These are phyloP conservation scores for Eruca vesicaria DNA, from an alignment of 441 rosid genomes.

Conservation along the genomic window DNA sequence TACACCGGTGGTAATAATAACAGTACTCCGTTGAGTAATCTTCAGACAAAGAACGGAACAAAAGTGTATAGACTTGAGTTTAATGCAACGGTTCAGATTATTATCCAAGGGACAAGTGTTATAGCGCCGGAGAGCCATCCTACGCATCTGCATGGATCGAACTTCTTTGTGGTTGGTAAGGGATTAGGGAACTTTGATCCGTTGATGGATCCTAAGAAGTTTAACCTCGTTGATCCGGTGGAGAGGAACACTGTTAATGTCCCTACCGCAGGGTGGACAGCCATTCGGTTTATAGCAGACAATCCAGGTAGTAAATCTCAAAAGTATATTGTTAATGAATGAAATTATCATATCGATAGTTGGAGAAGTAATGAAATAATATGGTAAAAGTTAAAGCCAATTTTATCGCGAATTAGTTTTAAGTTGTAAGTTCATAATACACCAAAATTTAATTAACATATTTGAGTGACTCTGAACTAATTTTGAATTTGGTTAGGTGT, in stretches of 20 bases:
- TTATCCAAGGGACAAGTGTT: conserved; percentile 73
- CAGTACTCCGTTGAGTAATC: conserved; percentile 29
- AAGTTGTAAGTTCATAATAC: not conserved
- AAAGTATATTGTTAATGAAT: not conserved
- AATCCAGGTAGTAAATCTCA: conserved; percentile 60
- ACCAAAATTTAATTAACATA: not conserved
- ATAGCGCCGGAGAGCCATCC: conserved; percentile 77
- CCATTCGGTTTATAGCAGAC: conserved; percentile 73
- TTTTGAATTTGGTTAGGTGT: conserved; percentile 36
- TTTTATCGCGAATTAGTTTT: no score
- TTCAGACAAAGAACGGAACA: conserved; percentile 56
- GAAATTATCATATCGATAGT: not conserved
- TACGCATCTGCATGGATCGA: conserved; percentile 53
- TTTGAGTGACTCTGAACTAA: not conserved
- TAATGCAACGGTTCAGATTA: conserved; percentile 69
- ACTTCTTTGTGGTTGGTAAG: conserved; percentile 51
- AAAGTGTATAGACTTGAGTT: conserved; percentile 51
- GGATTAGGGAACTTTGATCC: conserved; percentile 72
- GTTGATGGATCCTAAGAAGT: conserved; percentile 50
- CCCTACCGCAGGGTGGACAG: conserved; percentile 81
- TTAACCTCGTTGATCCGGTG: conserved; percentile 76
- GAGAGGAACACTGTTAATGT: conserved; percentile 85
- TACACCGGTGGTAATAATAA: conserved; percentile 43
- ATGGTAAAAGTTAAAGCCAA: no score
- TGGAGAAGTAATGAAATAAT: not conserved